Percentiles rank a stretch among this genome's conserved stretches.
phyloP scores from a whole-genome alignment of 768 basidiomycete genomes.

The Leucocoprinus sp. region DNA sequence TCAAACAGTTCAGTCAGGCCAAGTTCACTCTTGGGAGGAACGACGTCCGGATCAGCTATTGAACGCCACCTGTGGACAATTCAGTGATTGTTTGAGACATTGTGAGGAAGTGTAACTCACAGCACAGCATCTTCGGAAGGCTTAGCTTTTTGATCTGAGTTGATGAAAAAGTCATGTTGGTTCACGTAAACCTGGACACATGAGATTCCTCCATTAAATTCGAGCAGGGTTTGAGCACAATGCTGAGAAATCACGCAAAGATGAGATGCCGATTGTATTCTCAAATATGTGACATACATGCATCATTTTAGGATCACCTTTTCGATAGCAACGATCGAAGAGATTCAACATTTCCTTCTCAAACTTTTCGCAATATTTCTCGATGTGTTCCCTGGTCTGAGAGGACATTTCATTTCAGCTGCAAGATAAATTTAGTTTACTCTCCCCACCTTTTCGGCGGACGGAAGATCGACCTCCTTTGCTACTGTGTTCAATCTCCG shows the following conservation, averaged over 20 bases:
- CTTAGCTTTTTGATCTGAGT: slow-evolving; percentile 65
- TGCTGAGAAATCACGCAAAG: slow-evolving; percentile 49
- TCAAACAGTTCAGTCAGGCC: slow-evolving; percentile 73
- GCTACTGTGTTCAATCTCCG: slow-evolving; percentile 81
- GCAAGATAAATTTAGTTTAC: not conserved
- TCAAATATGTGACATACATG: slow-evolving; percentile 45
- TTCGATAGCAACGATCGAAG: slow-evolving; percentile 93
- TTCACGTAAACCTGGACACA: slow-evolving; percentile 99
- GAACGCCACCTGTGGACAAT: slow-evolving; percentile 59
- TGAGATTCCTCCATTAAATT: slow-evolving; percentile 95
- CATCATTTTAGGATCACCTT: slow-evolving; percentile 99
- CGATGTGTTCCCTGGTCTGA: slow-evolving; percentile 85
- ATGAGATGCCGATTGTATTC: not conserved
- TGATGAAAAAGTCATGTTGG: slow-evolving; percentile 99
- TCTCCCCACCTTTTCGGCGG: slow-evolving; percentile 62
- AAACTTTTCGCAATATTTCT: slow-evolving; percentile 96
- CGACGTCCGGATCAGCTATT: slow-evolving; percentile 72
- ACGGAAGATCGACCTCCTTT: slow-evolving; percentile 86
- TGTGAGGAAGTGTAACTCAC: slow-evolving; percentile 26
- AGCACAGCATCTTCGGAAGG: slow-evolving; percentile 47
- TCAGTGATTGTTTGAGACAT: not conserved
- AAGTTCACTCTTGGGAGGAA: slow-evolving; percentile 69
- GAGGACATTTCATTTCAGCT: not conserved
- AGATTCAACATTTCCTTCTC: slow-evolving; percentile 97
- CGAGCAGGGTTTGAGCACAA: slow-evolving; percentile 91